Base-by-base conservation (phyloP, 202 grass and related monocot species). In the Brachypodium distachyon region DNA sequence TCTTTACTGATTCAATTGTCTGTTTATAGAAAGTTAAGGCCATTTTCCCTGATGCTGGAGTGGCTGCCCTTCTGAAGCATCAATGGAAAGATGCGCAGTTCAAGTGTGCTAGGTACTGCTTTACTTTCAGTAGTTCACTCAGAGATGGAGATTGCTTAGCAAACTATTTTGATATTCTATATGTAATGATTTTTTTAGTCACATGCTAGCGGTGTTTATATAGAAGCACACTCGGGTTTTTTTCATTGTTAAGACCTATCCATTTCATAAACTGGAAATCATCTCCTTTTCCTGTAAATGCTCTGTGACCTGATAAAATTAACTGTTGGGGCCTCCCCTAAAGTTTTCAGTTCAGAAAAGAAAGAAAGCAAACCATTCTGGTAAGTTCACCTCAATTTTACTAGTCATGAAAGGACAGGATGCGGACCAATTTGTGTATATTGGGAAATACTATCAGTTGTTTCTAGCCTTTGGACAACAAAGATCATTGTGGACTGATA, bases 1-100 rank as follows among this genome's bases (percentile, higher is more conserved):
- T 46, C 13, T 56, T 61, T 74, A 65, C n/a, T 72, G 51, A 67
- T 73, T 26, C 60, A 37, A 70, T 31, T 75, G 64, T 10, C 6
- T 77, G 9, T 73, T 80, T 77, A 25, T 42, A 99, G 89, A 92
- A 78, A 92, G 87, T 95, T 64, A 95, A 92, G 21, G 96, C 91
- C 31, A 90, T 98, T 82, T 98, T 98, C 73, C 96, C 89, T 49
- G 89, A 98, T 38, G 89, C 96, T 36, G 96, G 95, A 61, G 87
- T 81, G 80, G 91, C 91, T 70, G 91, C 96, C 87, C 85, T 98
- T 81, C 85, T 98, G 21, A 95, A 92, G 61, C 84, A 95, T 70
- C 87, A 90, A 32, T 99, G 91, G 96, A 84, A 83, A 82, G 91
- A 98, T 76, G 87, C 85, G 56, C 78, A 87, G 2, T 98, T 98